phyloP scores from a whole-genome alignment of 2,329 filamentous ascomycete species.

The Elsinoe necatrix region DNA sequence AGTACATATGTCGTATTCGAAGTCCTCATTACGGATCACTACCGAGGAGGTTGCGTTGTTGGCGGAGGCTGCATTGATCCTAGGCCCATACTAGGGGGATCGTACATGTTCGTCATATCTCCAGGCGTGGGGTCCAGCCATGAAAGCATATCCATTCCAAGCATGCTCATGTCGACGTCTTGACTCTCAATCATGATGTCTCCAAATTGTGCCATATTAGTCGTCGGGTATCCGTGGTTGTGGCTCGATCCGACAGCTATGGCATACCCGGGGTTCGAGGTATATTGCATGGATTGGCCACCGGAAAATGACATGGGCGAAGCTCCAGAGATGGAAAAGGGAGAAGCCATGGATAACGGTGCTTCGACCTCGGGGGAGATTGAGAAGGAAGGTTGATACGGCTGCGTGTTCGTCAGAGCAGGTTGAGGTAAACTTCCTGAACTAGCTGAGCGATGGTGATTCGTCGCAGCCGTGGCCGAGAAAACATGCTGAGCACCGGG shows the following conservation, averaged over 20 bases:
- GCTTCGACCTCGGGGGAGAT: not conserved
- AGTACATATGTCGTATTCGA: not conserved
- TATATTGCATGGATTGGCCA: not conserved
- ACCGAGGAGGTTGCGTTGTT: constrained; percentile 8
- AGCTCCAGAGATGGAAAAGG: not conserved
- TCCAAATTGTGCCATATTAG: constrained; percentile 28
- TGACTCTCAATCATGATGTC: constrained; percentile 67
- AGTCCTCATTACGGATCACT: not conserved
- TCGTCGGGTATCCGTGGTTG: not conserved
- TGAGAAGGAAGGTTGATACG: not conserved
- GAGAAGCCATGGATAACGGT: not conserved
- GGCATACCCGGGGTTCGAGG: not conserved
- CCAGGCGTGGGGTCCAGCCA: constrained; percentile 52
- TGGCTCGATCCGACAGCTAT: not conserved
- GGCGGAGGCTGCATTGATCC: not conserved
- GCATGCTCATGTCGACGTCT: constrained; percentile 63
- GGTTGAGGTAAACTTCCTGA: not conserved
- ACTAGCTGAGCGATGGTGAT: not conserved
- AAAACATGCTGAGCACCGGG: not conserved
- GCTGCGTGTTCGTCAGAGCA: not conserved
- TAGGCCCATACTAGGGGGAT: constrained; percentile 16
- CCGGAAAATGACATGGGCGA: not conserved
- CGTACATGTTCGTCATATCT: constrained; percentile 23
- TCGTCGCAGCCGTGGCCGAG: not conserved
- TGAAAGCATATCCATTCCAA: constrained; percentile 62